Evolutionary conservation across 441 rosid species (phyloP).

Genomic region (Dalechampia spathulata): DNA sequence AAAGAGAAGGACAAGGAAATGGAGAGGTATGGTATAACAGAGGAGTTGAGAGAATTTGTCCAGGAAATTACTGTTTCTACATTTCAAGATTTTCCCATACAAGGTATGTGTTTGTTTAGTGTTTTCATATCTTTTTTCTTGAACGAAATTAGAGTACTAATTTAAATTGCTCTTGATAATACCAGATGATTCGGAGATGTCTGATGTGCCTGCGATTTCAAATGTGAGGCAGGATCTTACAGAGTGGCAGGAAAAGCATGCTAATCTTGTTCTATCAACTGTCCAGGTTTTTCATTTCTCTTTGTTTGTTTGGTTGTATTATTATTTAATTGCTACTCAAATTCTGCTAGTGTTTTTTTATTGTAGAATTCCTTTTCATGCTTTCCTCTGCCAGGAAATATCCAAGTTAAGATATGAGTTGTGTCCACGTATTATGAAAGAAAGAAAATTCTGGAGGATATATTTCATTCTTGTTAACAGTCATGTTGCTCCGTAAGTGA

Average conservation of each 20-base stretch:
- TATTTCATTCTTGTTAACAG: conserved; percentile 68
- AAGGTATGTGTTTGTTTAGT: conserved; percentile 25
- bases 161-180: not conserved
- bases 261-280: conserved; percentile 51
- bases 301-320: no score
- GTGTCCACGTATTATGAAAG: conserved; percentile 78
- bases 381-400: no score
- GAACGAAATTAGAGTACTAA: no score
- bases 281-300: conserved; percentile 41
- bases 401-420: conserved; percentile 71
- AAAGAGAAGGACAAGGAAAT: conserved; percentile 21
- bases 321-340: no score
- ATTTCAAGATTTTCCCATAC: conserved; percentile 58
- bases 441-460: conserved; percentile 75
- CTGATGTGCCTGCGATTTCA: conserved; percentile 28
- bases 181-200: conserved; percentile 40
- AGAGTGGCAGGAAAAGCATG: conserved; percentile 81
- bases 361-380: no score
- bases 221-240: conserved; percentile 64
- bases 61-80: conserved; percentile 57
- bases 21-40: conserved; percentile 50
- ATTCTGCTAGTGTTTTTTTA: no score
- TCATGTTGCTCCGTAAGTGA: conserved; percentile 60
- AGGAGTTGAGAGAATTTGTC: conserved; percentile 47
- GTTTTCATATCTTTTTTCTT: no score